These are phyloP conservation scores for Backusella sp. DNA, from an alignment of 192 early-diverging fungal genomes.

Conservation along the genomic window DNA sequence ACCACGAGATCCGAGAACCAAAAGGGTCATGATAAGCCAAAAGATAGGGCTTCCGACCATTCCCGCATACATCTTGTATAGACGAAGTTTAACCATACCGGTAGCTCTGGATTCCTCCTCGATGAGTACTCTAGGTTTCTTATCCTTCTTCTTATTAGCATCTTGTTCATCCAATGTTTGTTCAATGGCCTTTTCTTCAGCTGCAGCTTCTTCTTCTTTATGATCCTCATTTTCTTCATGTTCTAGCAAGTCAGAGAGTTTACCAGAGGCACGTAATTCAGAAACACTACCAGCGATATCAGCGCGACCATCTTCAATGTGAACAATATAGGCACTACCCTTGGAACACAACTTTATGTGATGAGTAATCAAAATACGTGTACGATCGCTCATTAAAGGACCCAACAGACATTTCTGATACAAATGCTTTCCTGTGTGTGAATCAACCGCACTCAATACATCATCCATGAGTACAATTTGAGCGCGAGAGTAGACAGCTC, in stretches of 20 bases:
- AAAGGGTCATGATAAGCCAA: constrained; percentile 50
- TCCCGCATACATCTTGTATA: constrained; percentile 73
- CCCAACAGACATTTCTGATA: constrained; percentile 66
- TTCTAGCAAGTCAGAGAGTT: constrained; percentile 31
- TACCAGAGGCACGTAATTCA: constrained; percentile 32
- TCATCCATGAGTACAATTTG: constrained; percentile 80
- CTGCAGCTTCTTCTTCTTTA: constrained; percentile 17
- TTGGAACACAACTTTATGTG: constrained; percentile 61
- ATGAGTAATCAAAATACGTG: constrained; percentile 85
- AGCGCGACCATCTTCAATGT: constrained; percentile 52
- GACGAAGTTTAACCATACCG: constrained; percentile 69
- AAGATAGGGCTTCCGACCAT: constrained; percentile 53
- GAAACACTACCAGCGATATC: constrained; percentile 25
- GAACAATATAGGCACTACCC: constrained; percentile 49
- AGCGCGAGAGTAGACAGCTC: constrained; percentile 80
- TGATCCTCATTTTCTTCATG: constrained; percentile 36
- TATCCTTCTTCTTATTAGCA: constrained; percentile 16
- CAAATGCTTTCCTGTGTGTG: constrained; percentile 86
- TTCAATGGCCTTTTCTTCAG: constrained; percentile 20
- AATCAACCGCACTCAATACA: constrained; percentile 90
- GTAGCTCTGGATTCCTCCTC: constrained; percentile 77
- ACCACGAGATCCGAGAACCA: constrained; percentile 35
- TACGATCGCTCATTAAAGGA: constrained; percentile 66
- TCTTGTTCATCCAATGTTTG: not conserved
- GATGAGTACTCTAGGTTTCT: constrained; percentile 54